Percentiles rank a stretch among this genome's conserved stretches.
These are phyloP conservation scores for Coemansia sp. DNA, from an alignment of 192 early-diverging fungal genomes.

Conservation along the genomic window DNA sequence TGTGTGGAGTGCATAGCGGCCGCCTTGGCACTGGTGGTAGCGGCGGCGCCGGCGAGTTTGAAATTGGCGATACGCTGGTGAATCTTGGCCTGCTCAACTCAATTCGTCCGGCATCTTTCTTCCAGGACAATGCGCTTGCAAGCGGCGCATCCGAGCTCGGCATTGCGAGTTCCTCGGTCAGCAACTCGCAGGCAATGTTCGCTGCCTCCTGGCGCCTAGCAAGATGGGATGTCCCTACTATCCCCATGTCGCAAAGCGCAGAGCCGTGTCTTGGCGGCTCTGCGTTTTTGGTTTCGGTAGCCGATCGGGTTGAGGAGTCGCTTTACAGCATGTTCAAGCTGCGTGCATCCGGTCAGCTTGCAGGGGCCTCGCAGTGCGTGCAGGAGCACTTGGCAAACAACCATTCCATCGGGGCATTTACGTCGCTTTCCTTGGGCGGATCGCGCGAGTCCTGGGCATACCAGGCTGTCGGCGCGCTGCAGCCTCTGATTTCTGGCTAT, in stretches of 20 bases:
- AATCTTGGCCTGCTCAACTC: conserved; percentile 40
- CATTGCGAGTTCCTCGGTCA: background rate
- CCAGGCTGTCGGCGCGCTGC: conserved; percentile 28
- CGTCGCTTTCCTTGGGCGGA: conserved; percentile 9
- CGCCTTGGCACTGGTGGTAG: background rate
- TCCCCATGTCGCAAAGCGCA: conserved; percentile 12
- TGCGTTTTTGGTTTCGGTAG: conserved; percentile 10
- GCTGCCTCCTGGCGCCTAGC: conserved; percentile 49
- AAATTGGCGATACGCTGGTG: conserved; percentile 42
- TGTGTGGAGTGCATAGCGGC: background rate
- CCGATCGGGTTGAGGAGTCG: conserved; percentile 23
- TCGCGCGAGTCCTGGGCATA: conserved; percentile 28
- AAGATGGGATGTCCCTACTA: conserved; percentile 40
- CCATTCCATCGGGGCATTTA: conserved; percentile 18
- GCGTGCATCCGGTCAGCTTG: conserved; percentile 22
- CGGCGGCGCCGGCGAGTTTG: conserved; percentile 7
- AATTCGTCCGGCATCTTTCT: conserved; percentile 11
- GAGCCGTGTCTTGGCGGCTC: background rate
- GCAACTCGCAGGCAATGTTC: conserved; percentile 19
- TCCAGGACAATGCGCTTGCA: background rate
- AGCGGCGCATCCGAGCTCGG: background rate
- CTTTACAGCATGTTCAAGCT: conserved; percentile 40
- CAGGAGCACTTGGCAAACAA: conserved; percentile 28
- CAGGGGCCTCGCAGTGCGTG: conserved; percentile 10
- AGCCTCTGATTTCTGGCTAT: conserved; percentile 30